Percentiles rank a stretch among this genome's conserved stretches.
phyloP scores from a whole-genome alignment of 2,329 filamentous ascomycete species.

The Cladosporium sp. region DNA sequence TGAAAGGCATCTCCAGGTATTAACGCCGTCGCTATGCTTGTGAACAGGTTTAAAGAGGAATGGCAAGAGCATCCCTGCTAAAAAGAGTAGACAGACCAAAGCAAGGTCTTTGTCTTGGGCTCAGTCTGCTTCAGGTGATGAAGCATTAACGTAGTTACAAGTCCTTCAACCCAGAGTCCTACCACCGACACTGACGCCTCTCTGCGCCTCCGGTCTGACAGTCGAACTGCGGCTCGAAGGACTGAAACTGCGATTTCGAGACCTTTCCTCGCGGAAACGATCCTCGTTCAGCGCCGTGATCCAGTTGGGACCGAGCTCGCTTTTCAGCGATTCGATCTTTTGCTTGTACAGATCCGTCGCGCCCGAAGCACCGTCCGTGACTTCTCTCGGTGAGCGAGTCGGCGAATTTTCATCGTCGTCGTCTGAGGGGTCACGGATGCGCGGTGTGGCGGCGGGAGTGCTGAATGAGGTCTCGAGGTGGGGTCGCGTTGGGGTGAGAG shows the following conservation, averaged over 20 bases:
- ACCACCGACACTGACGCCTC: conserved; percentile 29
- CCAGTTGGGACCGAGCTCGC: conserved; percentile 83
- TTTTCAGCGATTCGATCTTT: conserved; percentile 81
- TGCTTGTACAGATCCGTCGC: conserved; percentile 59
- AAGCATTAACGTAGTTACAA: not conserved
- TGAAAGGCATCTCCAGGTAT: not conserved
- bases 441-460: conserved; percentile 24
- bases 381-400: conserved; percentile 22
- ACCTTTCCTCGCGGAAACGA: conserved; percentile 40
- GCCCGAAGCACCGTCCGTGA: conserved; percentile 18
- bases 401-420: conserved; percentile 27
- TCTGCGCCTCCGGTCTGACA: conserved; percentile 22
- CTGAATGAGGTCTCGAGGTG: conserved; percentile 27
- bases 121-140: not conserved
- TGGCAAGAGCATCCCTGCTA: no score
- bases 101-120: no score
- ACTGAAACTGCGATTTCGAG: conserved; percentile 23
- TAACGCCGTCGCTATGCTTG: conserved; percentile 11
- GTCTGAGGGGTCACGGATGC: conserved; percentile 26
- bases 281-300: conserved; percentile 82
- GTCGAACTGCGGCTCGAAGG: conserved; percentile 24
- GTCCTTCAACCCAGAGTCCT: conserved; percentile 30
- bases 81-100: no score
- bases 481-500: conserved; percentile 19
- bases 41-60: not conserved